Conservation (phyloP, 805 yeast species). For the Huiozyma naganishii region DNA sequence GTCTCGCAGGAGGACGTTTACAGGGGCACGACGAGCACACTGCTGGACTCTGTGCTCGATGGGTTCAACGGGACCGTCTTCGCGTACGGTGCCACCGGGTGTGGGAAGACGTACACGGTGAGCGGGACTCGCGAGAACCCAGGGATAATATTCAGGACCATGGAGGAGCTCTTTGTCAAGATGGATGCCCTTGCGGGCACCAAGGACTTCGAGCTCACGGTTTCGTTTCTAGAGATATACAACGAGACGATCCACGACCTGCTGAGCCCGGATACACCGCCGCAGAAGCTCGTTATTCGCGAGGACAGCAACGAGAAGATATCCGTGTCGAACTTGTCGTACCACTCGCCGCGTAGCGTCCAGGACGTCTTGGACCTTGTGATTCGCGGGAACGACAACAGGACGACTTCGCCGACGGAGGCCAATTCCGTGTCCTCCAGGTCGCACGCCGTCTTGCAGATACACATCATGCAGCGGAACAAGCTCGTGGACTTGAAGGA, state of each 20-base stretch:
- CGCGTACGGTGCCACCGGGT: slow-evolving; percentile 96
- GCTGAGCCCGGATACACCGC: slow-evolving; percentile 42
- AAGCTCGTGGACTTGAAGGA: slow-evolving; percentile 50
- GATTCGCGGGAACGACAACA: slow-evolving; percentile 54
- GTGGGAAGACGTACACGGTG: slow-evolving; percentile 93
- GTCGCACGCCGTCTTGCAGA: slow-evolving; percentile 87
- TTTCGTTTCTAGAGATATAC: slow-evolving; percentile 79
- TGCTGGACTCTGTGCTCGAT: slow-evolving; percentile 63
- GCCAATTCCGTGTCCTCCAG: slow-evolving; percentile 87
- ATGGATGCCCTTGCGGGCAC: slow-evolving; percentile 49
- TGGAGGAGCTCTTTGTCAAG: slow-evolving; percentile 58
- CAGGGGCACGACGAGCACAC: slow-evolving; percentile 53
- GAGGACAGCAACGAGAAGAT: slow-evolving; percentile 59
- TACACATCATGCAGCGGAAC: slow-evolving; percentile 51
- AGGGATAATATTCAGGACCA: slow-evolving; percentile 69
- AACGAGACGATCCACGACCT: slow-evolving; percentile 83
- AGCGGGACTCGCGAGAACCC: slow-evolving; percentile 65
- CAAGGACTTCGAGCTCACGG: slow-evolving; percentile 45
- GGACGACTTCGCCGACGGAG: slow-evolving; percentile 81
- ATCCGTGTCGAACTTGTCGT: slow-evolving; percentile 58
- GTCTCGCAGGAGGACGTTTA: slow-evolving; percentile 62
- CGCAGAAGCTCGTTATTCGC: slow-evolving; percentile 46
- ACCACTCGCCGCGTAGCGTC: slow-evolving; percentile 49
- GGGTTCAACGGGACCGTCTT: slow-evolving; percentile 88
- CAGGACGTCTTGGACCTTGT: slow-evolving; percentile 75